Percentiles rank a stretch among this genome's conserved stretches.
These are phyloP conservation scores for Daldinia childiae DNA, from an alignment of 495 filamentous ascomycete species.

Conservation along the genomic window DNA sequence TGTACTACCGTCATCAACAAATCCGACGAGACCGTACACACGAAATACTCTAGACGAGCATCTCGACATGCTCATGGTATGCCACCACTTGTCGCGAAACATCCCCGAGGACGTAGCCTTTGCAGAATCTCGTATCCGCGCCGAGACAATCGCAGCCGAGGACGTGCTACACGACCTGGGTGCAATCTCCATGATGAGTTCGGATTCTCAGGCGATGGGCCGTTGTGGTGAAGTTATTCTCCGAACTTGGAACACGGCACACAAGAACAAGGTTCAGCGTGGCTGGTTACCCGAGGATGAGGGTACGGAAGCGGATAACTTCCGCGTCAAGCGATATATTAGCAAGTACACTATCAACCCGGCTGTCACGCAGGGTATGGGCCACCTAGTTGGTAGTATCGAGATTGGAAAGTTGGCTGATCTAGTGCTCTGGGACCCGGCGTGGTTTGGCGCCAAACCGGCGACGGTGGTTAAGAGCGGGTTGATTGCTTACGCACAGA, in stretches of 20 bases:
- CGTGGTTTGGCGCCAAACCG: slow-evolving; percentile 90
- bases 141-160: slow-evolving; percentile 96
- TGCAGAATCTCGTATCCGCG: slow-evolving; percentile 92
- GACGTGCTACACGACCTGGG: slow-evolving; percentile 96
- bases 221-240: slow-evolving; percentile 94
- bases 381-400: slow-evolving; percentile 85
- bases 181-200: slow-evolving; percentile 98
- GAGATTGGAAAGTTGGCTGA: slow-evolving; percentile 94
- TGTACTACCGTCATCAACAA: slow-evolving; percentile 91
- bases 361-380: slow-evolving; percentile 92
- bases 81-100: slow-evolving; percentile 90
- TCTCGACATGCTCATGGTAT: slow-evolving; percentile 98
- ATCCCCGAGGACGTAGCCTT: slow-evolving; percentile 98
- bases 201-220: slow-evolving; percentile 97
- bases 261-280: slow-evolving; percentile 95
- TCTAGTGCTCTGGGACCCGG: slow-evolving; percentile 87
- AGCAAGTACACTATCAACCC: slow-evolving; percentile 99
- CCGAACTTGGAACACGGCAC: slow-evolving; percentile 96
- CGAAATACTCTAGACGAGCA: slow-evolving; percentile 95
- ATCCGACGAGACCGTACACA: slow-evolving; percentile 93
- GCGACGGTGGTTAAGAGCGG: slow-evolving; percentile 86
- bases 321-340: slow-evolving; percentile 91
- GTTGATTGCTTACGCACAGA: slow-evolving; percentile 84
- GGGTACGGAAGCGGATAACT: slow-evolving; percentile 87
- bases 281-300: slow-evolving; percentile 81